phyloP scores from a whole-genome alignment of 2,329 filamentous ascomycete species.

The Nothophoma quercina region DNA sequence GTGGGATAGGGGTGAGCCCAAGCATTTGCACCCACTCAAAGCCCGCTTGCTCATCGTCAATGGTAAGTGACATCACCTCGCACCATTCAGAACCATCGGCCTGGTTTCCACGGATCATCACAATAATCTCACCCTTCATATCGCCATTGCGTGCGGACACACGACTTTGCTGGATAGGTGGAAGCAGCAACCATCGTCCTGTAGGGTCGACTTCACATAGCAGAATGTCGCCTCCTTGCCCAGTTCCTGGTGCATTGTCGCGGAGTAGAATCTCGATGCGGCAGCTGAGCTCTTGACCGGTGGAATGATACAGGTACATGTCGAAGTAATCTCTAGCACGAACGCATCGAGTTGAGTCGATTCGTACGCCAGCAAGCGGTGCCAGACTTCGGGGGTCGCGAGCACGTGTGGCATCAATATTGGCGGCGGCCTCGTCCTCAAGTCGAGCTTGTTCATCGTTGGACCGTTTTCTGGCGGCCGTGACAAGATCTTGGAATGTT shows the following conservation, averaged over 20 bases:
- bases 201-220: conserved; percentile 86
- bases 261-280: conserved; percentile 86
- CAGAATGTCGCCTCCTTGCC: conserved; percentile 81
- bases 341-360: conserved; percentile 83
- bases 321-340: conserved; percentile 90
- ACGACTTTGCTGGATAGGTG: conserved; percentile 76
- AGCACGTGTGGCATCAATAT: conserved; percentile 80
- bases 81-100: conserved; percentile 74
- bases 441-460: conserved; percentile 76
- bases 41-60: conserved; percentile 78
- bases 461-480: conserved; percentile 75
- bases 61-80: conserved; percentile 79
- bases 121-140: conserved; percentile 73
- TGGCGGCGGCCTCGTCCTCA: conserved; percentile 85
- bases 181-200: conserved; percentile 85
- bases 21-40: conserved; percentile 89
- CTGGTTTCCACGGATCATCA: conserved; percentile 83
- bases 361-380: conserved; percentile 71
- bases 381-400: conserved; percentile 81
- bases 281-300: conserved; percentile 87
- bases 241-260: conserved; percentile 74
- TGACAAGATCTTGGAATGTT: conserved; percentile 75
- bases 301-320: conserved; percentile 85
- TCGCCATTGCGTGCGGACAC: conserved; percentile 84
- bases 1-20: conserved; percentile 69